Conservation (phyloP, 2,329 filamentous ascomycete species). For the Scedosporium boydii region DNA sequence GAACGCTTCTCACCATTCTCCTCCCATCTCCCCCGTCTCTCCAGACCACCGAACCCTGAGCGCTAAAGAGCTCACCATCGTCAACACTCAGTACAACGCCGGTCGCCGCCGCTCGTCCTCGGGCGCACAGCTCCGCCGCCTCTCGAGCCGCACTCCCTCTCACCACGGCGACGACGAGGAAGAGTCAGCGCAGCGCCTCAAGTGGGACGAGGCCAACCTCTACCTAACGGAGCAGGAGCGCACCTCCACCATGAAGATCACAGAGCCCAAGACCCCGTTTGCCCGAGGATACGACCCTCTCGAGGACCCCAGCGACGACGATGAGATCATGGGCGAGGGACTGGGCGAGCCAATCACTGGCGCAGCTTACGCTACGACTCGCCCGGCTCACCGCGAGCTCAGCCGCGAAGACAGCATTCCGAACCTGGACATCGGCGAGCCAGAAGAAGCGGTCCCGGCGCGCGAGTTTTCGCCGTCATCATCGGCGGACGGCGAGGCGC, state of each 20-base stretch:
- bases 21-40: conserved; percentile 38
- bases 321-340: conserved; percentile 50
- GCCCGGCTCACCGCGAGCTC: not conserved
- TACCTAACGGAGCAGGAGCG: conserved; percentile 96
- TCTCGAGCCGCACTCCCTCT: conserved; percentile 58
- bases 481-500: conserved; percentile 66
- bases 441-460: conserved; percentile 59
- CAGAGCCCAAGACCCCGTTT: conserved; percentile 96
- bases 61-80: conserved; percentile 82
- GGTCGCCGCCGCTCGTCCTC: conserved; percentile 76
- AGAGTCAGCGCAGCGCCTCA: conserved; percentile 62
- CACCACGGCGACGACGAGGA: conserved; percentile 47
- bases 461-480: conserved; percentile 76
- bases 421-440: conserved; percentile 82
- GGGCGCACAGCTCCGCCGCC: conserved; percentile 37
- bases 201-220: conserved; percentile 98
- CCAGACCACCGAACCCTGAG: conserved; percentile 24
- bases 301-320: conserved; percentile 78
- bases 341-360: conserved; percentile 14
- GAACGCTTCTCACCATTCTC: conserved; percentile 64
- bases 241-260: conserved; percentile 96
- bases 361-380: conserved; percentile 1
- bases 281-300: conserved; percentile 83
- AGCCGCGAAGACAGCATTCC: conserved; percentile 66
- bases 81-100: conserved; percentile 92